Evolutionary conservation across 345 rosid genomes (phyloP), one percentile per base, ranked within the genome.

Genomic region (Lenwebbia sp.): DNA sequence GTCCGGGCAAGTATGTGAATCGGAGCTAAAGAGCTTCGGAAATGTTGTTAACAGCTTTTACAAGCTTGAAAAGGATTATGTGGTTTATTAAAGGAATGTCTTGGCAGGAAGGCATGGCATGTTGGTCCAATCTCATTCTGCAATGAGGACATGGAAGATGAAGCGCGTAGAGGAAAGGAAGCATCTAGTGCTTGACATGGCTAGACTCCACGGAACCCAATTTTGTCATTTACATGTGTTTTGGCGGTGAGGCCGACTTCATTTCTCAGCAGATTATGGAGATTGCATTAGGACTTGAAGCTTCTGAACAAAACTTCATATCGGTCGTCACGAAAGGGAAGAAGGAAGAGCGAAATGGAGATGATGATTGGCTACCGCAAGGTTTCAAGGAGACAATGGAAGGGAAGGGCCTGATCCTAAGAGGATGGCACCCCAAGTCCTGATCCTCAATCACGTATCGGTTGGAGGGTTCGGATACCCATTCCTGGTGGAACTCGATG

Each of bases 11-110:
- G 56, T 85, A 82, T 28, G 19, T 26, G 87, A 83, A 33, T 62
- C 90, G 1, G 88, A 86, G 1, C 83, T 49, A 40, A 85, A 84
- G 2, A 62, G 89, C 26, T 91, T 84, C 25, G 94, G 94, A 49
- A 49, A 82, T 70, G 50, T 91, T 55, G 87, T 90, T 78, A 93
- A 93, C 85, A 92, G 95, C 47, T 91, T 92, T 86, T 92, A 91
- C 30, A 93, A 93, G 84, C 90, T 90, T 6, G 93, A 93, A 57
- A 86, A 86, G 1, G 85, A 51, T 70, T 92, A 91, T 56, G 93
- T 88, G 5, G 91, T 91, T 86, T 81, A 88, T 86, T 89, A 54
- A 86, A 86, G 90, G 85, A 88, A 90, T 2, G 86, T 54, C 33
- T 22, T 88, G 55, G 93, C 12, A 88, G 85, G 49, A 90, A 78